Conservation (phyloP, 2,329 filamentous ascomycete genomes). For the Blumeriella jaapii region DNA sequence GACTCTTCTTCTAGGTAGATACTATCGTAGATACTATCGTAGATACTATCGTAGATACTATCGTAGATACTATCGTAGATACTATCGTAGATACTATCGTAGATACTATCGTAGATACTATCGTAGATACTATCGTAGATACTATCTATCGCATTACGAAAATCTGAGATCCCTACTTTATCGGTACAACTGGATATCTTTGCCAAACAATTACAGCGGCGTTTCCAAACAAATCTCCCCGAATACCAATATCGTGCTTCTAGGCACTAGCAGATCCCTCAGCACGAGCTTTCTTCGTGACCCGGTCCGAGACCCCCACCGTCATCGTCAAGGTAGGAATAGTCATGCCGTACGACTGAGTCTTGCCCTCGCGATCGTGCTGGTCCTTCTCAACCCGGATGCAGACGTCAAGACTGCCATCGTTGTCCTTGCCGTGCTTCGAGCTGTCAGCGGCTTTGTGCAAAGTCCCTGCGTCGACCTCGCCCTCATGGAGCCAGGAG, state of each 20-base stretch:
- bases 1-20: too few relatives aligned
- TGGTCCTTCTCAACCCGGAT: conserved; percentile 84
- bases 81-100: too few relatives aligned
- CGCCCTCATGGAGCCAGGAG: conserved; percentile 61
- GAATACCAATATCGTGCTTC: background rate
- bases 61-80: too few relatives aligned
- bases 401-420: conserved; percentile 64
- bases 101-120: too few relatives aligned
- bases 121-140: too few relatives aligned
- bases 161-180: too few relatives aligned
- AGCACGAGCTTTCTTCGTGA: conserved; percentile 15
- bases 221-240: background rate
- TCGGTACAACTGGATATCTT: conserved; percentile 9
- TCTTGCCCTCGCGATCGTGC: conserved; percentile 67
- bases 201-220: background rate
- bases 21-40: too few relatives aligned
- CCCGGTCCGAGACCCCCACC: conserved; percentile 11
- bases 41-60: too few relatives aligned
- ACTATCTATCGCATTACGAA: too few relatives aligned
- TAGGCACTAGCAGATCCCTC: conserved; percentile 2
- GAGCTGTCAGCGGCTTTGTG: conserved; percentile 59
- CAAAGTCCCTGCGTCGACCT: conserved; percentile 63
- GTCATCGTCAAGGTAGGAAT: conserved; percentile 44
- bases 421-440: conserved; percentile 40
- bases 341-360: conserved; percentile 71